Percentiles rank a stretch among this genome's conserved stretches.
These are phyloP conservation scores for Strobilomyces confusus DNA, from an alignment of 768 basidiomycete species.

Conservation along the genomic window DNA sequence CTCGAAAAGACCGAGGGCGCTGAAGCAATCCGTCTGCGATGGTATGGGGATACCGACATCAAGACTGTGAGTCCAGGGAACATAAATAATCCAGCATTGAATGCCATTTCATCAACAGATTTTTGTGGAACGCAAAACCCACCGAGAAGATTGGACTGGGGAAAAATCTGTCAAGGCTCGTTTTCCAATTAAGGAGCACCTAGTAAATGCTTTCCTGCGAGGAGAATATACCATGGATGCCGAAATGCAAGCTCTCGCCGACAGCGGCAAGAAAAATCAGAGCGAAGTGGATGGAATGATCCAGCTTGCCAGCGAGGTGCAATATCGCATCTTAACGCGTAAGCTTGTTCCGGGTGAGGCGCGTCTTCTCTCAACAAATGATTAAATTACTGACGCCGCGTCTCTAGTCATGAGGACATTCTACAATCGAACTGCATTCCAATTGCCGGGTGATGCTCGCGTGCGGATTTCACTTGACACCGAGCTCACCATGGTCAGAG, in stretches of 20 bases:
- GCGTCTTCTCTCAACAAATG: neutral
- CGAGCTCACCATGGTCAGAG: conserved; percentile 88
- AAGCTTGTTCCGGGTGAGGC: conserved; percentile 74
- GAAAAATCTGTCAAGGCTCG: conserved; percentile 98
- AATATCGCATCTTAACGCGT: conserved; percentile 83
- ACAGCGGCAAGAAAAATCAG: conserved; percentile 89
- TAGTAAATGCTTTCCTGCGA: conserved; percentile 84
- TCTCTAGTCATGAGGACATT: conserved; percentile 87
- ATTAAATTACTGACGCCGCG: neutral
- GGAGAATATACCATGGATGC: conserved; percentile 93
- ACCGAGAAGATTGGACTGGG: conserved; percentile 99
- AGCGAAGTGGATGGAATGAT: conserved; percentile 92
- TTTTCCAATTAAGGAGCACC: conserved; percentile 91
- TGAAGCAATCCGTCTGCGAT: conserved; percentile 91
- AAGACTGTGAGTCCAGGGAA: conserved; percentile 57
- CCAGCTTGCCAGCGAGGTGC: conserved; percentile 95
- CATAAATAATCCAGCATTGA: neutral
- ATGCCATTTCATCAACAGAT: conserved; percentile 43
- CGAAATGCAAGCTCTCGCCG: conserved; percentile 82
- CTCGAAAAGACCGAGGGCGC: conserved; percentile 99
- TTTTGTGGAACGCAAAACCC: conserved; percentile 85
- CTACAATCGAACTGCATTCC: conserved; percentile 98
- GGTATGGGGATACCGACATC: conserved; percentile 88
- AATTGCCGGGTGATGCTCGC: conserved; percentile 96
- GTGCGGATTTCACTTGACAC: conserved; percentile 99